Evolutionary conservation across 768 basidiomycete genomes (phyloP), one percentile per base, ranked within the genome.

Genomic region (Mycena capillaripes): DNA sequence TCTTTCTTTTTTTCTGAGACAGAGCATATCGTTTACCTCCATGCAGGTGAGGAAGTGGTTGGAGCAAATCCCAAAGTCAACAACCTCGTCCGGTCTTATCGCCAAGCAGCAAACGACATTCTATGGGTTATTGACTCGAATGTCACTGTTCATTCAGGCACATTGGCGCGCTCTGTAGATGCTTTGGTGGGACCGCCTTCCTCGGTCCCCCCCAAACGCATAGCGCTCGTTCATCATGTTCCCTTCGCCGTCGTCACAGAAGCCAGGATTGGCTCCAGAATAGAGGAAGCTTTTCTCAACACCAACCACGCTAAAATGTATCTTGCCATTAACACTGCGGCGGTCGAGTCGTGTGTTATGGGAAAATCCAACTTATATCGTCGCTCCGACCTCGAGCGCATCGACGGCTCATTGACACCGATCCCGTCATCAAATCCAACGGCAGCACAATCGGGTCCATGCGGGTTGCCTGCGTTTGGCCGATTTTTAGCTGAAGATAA

Each of bases 241-340:
- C 98, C 98, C 0, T 95, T 96, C 78, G 97, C 96, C 2, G 88
- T 89, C 63, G 87, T 93, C 67, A 90, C 90, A 71, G 91, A 93
- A 76, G 83, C 87, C 48, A 85, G 85, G 60, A 84, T 96, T 67
- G 98, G 98, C 2, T 92, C 96, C 32, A 86, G 90, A 71, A 86
- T 99, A 30, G 98, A 99, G 83, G 94, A 96, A 71, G 96, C 95
- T 0, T 99, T 97, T 81, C 84, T 99, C 68, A 98, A 98, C 81
- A 97, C 97, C 6, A 98, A 96, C 71, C 98, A 99, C 78, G 96
- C 97, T 29, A 99, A 97, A 83, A 97, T 98, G 94, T 98, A 99
- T 78, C 88, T 98, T 62, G 97, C 96, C 12, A 95, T 98, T 79
- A 97, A 97, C 83, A 89, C 93, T 0, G 84, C 94, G 55, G 95